Evolutionary conservation across 2,329 filamentous ascomycete genomes (phyloP), one percentile per base, ranked within the genome.

Genomic region (Madurella mycetomatis): DNA sequence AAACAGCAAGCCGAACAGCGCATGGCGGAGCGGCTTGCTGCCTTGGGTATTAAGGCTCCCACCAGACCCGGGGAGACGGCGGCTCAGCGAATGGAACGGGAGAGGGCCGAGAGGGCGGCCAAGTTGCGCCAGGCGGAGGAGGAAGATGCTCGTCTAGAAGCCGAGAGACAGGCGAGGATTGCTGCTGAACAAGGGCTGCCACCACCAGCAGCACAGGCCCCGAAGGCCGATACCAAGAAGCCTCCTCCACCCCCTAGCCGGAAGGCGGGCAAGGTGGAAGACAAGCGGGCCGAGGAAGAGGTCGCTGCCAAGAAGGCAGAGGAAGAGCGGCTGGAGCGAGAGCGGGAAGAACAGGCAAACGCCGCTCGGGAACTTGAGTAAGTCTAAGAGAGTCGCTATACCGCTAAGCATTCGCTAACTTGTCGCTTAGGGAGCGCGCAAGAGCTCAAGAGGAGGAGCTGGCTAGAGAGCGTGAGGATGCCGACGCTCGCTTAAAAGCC

Each of bases 1-100:
- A 95, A 95, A 69, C 92, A 96, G 70, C 92, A 96, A 69, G 95
- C 94, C 9, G 92, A 97, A 70, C 90, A 92, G 68, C 89, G 92
- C 56, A 97, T 99, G 87, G 92, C 94, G 37, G 94, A 97, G 71
- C 86, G 94, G 56, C 82, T 99, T 65, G 94, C 94, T 56, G 92
- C 92, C 45, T 82, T 97, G 57, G 94, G 94, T 37, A 87, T 99
- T 67, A 95, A 90, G 70, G 85, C 90, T 31, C 87, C 89, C 5
- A 78, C 79, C 16, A 95, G 95, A 67, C 74, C 86, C 40, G 86
- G 87, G 2, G 94, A 99, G 73, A 88, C 85, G 31, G 76, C 91
- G 34, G 82, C 87, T 53, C 92, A 99, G 72, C 83, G 91, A 57
- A 83, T 88, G 55, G 94, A 97, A 67, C 88, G 94, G 30, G 94